Evolutionary conservation across 108 stramenopile species (phyloP).

Genomic region (Epithemia pelagica): DNA sequence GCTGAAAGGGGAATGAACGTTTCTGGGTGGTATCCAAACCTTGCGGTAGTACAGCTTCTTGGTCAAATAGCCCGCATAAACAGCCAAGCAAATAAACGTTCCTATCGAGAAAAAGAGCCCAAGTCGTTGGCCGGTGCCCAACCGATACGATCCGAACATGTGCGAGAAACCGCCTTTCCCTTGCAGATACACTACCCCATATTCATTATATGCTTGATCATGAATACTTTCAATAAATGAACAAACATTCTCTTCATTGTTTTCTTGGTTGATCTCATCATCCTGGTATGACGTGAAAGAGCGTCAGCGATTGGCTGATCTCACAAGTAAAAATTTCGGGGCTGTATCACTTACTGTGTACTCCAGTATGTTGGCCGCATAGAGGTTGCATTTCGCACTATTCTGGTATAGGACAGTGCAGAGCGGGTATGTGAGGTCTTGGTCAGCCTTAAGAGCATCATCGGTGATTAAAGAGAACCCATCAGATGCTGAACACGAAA

Average conservation of each 20-base stretch:
- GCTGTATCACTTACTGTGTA: neutral
- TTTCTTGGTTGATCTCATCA: conserved; percentile 20
- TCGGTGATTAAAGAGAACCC: conserved; percentile 32
- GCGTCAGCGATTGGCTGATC: too few species aligned
- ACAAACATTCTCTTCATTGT: conserved; percentile 43
- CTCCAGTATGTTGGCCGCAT: conserved; percentile 15
- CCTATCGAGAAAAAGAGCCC: conserved; percentile 1
- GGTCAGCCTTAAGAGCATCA: conserved; percentile 16
- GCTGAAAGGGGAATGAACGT: conserved; percentile 1
- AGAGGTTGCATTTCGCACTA: conserved; percentile 67
- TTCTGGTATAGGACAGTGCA: conserved; percentile 55
- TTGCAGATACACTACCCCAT: conserved; percentile 28
- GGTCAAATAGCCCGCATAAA: conserved; percentile 3
- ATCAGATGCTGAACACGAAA: conserved; percentile 54
- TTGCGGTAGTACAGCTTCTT: conserved; percentile 6
- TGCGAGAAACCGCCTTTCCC: neutral
- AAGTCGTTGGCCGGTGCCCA: neutral
- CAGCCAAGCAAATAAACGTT: neutral
- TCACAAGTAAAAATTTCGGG: too few species aligned
- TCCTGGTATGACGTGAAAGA: too few species aligned
- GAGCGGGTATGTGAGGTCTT: conserved; percentile 32
- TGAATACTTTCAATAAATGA: conserved; percentile 61
- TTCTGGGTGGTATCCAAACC: conserved; percentile 7
- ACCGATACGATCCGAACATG: neutral
- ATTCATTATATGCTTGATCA: conserved; percentile 65